Conservation (phyloP, 2,329 filamentous ascomycete species). For the Aspergillus amoenus region DNA sequence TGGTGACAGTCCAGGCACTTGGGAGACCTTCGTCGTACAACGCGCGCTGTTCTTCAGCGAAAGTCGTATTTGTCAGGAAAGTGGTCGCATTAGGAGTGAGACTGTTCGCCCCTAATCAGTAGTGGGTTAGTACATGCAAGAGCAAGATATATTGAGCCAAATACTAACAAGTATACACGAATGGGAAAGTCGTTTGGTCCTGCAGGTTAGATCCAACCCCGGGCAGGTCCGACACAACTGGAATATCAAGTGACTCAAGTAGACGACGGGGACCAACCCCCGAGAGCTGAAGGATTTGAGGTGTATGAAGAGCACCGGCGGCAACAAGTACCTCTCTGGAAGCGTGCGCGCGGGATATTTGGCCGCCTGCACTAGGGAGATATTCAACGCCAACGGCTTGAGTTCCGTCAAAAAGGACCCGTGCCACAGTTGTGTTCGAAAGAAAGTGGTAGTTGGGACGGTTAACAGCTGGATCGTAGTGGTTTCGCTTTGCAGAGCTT, state of each 20-base stretch:
- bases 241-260: neutral
- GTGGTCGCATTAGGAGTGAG: constrained; percentile 1
- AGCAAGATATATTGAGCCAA: neutral
- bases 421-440: neutral
- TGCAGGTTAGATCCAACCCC: neutral
- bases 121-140: neutral
- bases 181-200: neutral
- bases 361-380: neutral
- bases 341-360: neutral
- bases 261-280: neutral
- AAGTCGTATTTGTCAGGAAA: neutral
- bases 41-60: neutral
- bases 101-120: neutral
- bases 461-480: neutral
- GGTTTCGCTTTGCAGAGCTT: constrained; percentile 1
- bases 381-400: constrained; percentile 2
- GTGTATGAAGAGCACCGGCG: neutral
- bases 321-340: neutral
- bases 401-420: neutral
- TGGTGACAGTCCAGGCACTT: neutral
- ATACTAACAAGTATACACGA: neutral
- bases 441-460: neutral
- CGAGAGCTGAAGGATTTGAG: neutral
- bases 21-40: neutral
- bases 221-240: neutral